Conservation (phyloP, 2,329 filamentous ascomycete species). For the Fusarium sulawesiense region DNA sequence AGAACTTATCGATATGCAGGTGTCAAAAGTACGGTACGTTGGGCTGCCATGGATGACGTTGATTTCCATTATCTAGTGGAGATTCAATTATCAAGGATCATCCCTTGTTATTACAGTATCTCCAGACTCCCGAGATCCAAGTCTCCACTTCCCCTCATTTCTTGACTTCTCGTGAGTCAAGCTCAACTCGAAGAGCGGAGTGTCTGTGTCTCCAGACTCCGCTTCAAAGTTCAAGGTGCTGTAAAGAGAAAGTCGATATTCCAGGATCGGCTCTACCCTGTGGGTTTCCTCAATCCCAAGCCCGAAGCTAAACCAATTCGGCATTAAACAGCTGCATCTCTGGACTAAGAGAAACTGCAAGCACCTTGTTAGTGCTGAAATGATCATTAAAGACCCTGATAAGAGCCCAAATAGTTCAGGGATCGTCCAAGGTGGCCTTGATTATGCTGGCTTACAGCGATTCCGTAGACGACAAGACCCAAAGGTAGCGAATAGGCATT, state of each 20-base stretch:
- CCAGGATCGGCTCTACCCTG: slow-evolving; percentile 26
- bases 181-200: slow-evolving; percentile 18
- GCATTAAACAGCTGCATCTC: slow-evolving; percentile 26
- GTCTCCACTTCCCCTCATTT: slow-evolving; percentile 46
- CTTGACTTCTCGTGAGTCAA: slow-evolving; percentile 17
- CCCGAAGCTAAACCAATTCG: slow-evolving; percentile 36
- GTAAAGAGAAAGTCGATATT: slow-evolving; percentile 23
- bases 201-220: slow-evolving; percentile 9
- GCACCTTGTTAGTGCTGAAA: slow-evolving; percentile 34
- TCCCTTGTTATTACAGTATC: slow-evolving; percentile 13
- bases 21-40: slow-evolving; percentile 11
- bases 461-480: slow-evolving; percentile 25
- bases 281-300: slow-evolving; percentile 17
- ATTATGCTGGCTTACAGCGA: slow-evolving; percentile 23
- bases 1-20: neutral
- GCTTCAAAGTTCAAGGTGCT: slow-evolving; percentile 12
- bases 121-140: slow-evolving; percentile 14
- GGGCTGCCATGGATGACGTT: slow-evolving; percentile 44
- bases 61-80: neutral
- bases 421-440: slow-evolving; percentile 34
- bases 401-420: slow-evolving; percentile 21
- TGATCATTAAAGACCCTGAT: slow-evolving; percentile 30
- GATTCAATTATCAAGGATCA: slow-evolving; percentile 28
- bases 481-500: slow-evolving; percentile 38
- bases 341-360: slow-evolving; percentile 33